Evolutionary conservation across 192 early-diverging fungal species (phyloP).

Genomic region (Backusella liffmaniae): DNA sequence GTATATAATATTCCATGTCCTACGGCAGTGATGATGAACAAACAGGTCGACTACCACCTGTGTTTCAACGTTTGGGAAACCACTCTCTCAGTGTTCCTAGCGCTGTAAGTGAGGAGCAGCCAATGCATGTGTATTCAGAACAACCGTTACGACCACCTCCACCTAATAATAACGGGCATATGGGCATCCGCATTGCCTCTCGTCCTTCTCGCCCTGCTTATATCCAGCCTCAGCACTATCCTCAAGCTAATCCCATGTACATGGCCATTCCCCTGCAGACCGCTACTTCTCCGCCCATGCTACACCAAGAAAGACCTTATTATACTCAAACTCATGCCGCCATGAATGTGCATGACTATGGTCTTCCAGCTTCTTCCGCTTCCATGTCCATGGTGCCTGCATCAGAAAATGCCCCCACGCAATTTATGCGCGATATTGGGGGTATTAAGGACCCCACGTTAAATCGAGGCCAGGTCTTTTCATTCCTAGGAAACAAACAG

Average conservation of each 20-base stretch:
- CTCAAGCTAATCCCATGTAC: not conserved
- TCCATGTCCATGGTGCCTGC: not conserved
- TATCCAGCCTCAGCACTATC: not conserved
- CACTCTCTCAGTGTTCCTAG: not conserved
- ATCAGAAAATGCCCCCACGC: not conserved
- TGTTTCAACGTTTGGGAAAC: slow-evolving; percentile 11
- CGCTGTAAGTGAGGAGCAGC: not conserved
- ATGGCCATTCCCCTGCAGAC: not conserved
- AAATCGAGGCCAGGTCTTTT: not conserved
- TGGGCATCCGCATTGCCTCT: not conserved
- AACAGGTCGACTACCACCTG: not conserved
- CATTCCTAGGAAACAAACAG: not conserved
- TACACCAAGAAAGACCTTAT: not conserved
- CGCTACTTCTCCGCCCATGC: not conserved
- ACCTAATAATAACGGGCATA: not conserved
- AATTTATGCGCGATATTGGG: not conserved
- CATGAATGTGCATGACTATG: not conserved
- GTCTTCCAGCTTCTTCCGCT: not conserved
- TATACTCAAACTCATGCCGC: not conserved
- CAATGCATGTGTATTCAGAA: not conserved
- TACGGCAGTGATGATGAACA: not conserved
- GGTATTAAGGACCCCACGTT: not conserved
- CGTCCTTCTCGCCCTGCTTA: not conserved
- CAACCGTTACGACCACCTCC: not conserved
- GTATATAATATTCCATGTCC: not conserved